Percentiles rank a stretch among this genome's conserved stretches.
These are phyloP conservation scores for Globisporangium lucens DNA, from an alignment of 352 stramenopile species.

Conservation along the genomic window DNA sequence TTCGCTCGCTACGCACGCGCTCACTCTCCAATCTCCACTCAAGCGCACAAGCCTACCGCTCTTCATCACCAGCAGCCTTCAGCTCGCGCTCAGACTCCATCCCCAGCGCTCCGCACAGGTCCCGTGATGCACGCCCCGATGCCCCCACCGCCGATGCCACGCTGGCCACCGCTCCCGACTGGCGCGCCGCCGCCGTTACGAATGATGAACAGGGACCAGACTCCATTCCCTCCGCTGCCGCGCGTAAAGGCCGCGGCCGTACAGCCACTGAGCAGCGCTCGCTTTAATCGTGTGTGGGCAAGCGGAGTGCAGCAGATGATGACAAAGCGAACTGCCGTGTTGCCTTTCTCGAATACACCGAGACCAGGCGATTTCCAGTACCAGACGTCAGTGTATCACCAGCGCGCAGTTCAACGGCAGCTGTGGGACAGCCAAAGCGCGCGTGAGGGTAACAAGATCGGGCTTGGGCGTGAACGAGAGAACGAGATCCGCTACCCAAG, in stretches of 20 bases:
- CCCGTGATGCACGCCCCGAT: not conserved
- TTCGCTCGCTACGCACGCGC: not conserved
- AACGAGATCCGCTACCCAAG: not conserved
- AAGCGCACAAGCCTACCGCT: not conserved
- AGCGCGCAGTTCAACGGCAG: constrained; percentile 2
- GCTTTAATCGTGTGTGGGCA: not conserved
- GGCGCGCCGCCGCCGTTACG: constrained; percentile 1
- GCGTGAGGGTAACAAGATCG: not conserved
- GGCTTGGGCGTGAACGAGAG: not conserved
- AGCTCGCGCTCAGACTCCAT: no score
- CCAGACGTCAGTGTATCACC: not conserved
- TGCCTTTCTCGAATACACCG: not conserved
- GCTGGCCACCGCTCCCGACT: constrained; percentile 11
- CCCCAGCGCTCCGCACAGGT: no score
- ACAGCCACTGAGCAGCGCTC: not conserved
- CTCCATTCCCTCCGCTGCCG: constrained; percentile 2
- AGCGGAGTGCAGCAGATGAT: not conserved
- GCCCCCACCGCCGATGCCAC: constrained; percentile 9
- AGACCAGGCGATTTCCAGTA: not conserved
- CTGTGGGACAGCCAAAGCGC: not conserved
- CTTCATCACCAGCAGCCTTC: no score
- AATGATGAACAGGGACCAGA: not conserved
- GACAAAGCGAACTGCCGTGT: not conserved
- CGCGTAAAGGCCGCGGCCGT: not conserved
- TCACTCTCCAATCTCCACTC: constrained; percentile 10